phyloP scores from a whole-genome alignment of 1,284 basidiomycete genomes.

The Leccinum solheimii region DNA sequence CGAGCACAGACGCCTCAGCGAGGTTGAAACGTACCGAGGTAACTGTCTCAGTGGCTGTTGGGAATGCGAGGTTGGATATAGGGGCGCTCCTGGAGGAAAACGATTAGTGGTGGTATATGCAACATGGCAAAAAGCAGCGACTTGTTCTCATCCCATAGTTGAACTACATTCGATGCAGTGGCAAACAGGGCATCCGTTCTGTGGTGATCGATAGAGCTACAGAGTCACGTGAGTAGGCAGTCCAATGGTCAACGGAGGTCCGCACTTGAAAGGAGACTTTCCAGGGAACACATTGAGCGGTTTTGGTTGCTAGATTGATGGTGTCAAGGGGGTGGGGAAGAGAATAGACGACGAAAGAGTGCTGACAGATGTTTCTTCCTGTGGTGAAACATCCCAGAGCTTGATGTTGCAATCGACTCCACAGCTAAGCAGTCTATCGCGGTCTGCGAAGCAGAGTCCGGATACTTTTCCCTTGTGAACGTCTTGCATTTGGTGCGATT shows the following conservation, averaged over 20 bases:
- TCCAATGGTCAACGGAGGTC: background rate
- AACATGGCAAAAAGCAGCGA: conserved; percentile 27
- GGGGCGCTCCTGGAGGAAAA: conserved; percentile 57
- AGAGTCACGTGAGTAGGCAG: conserved; percentile 9
- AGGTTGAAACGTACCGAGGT: conserved; percentile 90
- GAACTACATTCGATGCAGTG: conserved; percentile 90
- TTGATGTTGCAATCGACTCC: conserved; percentile 92
- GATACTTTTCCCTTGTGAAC: conserved; percentile 95
- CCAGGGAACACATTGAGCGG: conserved; percentile 78
- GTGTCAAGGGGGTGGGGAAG: conserved; percentile 7
- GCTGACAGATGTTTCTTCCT: conserved; percentile 27
- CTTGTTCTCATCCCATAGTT: conserved; percentile 98
- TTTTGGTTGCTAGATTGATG: conserved; percentile 39
- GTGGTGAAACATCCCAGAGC: conserved; percentile 72
- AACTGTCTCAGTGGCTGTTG: conserved; percentile 84
- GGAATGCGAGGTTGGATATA: conserved; percentile 80
- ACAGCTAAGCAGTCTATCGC: conserved; percentile 80
- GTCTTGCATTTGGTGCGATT: conserved; percentile 67
- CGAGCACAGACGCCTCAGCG: conserved; percentile 90
- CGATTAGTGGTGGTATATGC: conserved; percentile 8
- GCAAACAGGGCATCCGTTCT: conserved; percentile 86
- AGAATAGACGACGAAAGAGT: background rate
- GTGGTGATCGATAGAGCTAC: conserved; percentile 93
- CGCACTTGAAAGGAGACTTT: conserved; percentile 83
- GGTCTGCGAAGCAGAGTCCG: conserved; percentile 73